Conservation (phyloP, 1,139 yeast species). For the Entelexis paramagnoliae region DNA sequence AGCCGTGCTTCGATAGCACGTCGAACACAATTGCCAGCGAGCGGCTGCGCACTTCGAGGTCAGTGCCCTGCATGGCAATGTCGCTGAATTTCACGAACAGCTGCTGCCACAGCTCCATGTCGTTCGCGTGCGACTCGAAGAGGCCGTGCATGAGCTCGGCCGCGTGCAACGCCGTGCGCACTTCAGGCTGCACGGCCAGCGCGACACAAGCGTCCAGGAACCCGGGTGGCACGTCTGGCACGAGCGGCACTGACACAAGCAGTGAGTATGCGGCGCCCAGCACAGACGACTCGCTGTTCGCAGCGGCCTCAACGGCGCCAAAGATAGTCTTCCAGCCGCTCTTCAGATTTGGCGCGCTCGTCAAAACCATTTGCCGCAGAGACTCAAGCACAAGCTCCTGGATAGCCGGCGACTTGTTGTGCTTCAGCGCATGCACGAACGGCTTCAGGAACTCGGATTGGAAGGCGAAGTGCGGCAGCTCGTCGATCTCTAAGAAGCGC, state of each 20-base stretch:
- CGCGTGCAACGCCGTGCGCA: constrained; percentile 66
- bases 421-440: constrained; percentile 64
- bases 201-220: constrained; percentile 58
- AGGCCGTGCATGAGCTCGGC: constrained; percentile 63
- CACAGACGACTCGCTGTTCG: constrained; percentile 6
- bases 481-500: constrained; percentile 88
- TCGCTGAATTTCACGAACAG: constrained; percentile 46
- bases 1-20: constrained; percentile 67
- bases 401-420: constrained; percentile 60
- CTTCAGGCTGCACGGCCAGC: constrained; percentile 72
- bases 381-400: constrained; percentile 89
- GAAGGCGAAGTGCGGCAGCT: constrained; percentile 87
- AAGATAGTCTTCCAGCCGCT: constrained; percentile 95
- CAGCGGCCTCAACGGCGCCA: constrained; percentile 56
- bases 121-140: constrained; percentile 41
- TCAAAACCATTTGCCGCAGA: constrained; percentile 70
- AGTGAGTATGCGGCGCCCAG: constrained; percentile 21
- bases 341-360: constrained; percentile 62
- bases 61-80: constrained; percentile 87
- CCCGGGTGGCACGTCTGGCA: constrained; percentile 15
- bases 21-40: constrained; percentile 79
- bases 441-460: constrained; percentile 91
- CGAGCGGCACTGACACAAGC: constrained; percentile 16
- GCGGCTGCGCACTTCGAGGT: constrained; percentile 83
- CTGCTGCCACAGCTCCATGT: constrained; percentile 23